These are phyloP conservation scores for Magnusiomyces clavatus DNA, from an alignment of 1,139 yeast genomes.

Conservation along the genomic window DNA sequence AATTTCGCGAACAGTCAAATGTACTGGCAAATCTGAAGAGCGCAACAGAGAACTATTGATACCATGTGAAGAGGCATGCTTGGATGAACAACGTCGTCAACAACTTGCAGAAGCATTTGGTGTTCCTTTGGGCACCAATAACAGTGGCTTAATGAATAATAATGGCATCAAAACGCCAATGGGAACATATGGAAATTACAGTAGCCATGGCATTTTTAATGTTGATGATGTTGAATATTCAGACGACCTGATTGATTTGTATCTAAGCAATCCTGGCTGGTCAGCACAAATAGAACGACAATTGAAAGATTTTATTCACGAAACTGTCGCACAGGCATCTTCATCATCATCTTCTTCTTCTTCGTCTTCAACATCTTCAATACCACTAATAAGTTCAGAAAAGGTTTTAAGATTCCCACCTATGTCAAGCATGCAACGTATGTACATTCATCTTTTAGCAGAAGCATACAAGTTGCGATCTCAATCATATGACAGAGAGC, in stretches of 20 bases:
- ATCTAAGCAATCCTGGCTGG: conserved; percentile 28
- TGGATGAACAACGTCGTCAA: conserved; percentile 48
- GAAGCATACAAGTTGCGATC: conserved; percentile 50
- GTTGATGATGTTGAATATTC: conserved; percentile 22
- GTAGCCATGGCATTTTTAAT: no score
- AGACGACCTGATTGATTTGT: conserved; percentile 23
- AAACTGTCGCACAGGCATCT: conserved; percentile 33
- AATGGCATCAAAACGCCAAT: no score
- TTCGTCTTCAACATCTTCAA: no score
- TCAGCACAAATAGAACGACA: conserved; percentile 33
- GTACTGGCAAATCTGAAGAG: conserved; percentile 10
- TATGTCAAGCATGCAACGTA: conserved; percentile 62
- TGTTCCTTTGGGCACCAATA: conserved; percentile 7
- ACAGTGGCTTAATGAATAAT: conserved; percentile 14
- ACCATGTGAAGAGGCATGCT: conserved; percentile 61
- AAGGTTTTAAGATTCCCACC: conserved; percentile 54
- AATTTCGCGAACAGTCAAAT: conserved; percentile 3
- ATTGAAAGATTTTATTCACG: conserved; percentile 37
- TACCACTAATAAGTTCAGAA: conserved; percentile 21
- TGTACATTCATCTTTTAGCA: conserved; percentile 63
- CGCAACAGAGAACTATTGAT: conserved; percentile 6
- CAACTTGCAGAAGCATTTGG: conserved; percentile 53
- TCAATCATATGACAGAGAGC: conserved; percentile 78
- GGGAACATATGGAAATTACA: no score
- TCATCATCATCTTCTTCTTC: no score